Conservation (phyloP, 2,329 filamentous ascomycete genomes). For the Ophiosphaerella korrae region DNA sequence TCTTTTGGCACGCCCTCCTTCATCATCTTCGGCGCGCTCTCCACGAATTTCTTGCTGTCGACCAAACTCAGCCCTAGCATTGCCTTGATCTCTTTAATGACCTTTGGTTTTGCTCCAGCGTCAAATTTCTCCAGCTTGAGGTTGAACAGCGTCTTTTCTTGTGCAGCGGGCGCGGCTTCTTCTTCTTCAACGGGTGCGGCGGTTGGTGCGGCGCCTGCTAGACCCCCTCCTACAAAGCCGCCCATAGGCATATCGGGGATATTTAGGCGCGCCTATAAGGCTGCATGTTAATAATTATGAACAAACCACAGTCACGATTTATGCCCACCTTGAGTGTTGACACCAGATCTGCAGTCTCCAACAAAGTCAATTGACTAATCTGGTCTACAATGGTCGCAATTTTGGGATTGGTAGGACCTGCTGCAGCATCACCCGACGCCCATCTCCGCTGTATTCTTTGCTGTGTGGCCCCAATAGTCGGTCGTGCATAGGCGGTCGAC, state of each 20-base stretch:
- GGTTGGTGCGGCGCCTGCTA: conserved; percentile 61
- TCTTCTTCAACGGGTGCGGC: conserved; percentile 74
- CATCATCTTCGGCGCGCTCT: conserved; percentile 96
- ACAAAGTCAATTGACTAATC: conserved; percentile 95
- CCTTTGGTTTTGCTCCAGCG: conserved; percentile 87
- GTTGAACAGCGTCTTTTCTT: conserved; percentile 97
- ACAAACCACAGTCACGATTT: neutral
- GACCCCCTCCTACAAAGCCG: conserved; percentile 74
- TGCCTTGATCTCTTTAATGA: conserved; percentile 99
- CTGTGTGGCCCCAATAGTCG: conserved; percentile 42
- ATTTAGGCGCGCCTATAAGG: conserved; percentile 80
- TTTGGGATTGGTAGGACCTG: conserved; percentile 76
- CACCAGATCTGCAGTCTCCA: conserved; percentile 97
- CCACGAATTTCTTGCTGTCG: conserved; percentile 99
- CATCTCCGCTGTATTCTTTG: conserved; percentile 68
- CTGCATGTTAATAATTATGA: conserved; percentile 3
- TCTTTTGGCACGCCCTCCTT: conserved; percentile 99
- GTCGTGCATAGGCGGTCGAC: conserved; percentile 31
- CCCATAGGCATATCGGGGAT: conserved; percentile 97
- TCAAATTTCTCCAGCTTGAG: conserved; percentile 94
- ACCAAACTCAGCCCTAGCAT: conserved; percentile 94
- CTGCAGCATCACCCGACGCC: conserved; percentile 80
- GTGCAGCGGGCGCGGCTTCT: conserved; percentile 84
- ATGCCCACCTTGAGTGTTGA: conserved; percentile 83
- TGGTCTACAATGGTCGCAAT: conserved; percentile 95